Evolutionary conservation across 257 asterid species (phyloP).

Genomic region (Thymus quinquecostatus): DNA sequence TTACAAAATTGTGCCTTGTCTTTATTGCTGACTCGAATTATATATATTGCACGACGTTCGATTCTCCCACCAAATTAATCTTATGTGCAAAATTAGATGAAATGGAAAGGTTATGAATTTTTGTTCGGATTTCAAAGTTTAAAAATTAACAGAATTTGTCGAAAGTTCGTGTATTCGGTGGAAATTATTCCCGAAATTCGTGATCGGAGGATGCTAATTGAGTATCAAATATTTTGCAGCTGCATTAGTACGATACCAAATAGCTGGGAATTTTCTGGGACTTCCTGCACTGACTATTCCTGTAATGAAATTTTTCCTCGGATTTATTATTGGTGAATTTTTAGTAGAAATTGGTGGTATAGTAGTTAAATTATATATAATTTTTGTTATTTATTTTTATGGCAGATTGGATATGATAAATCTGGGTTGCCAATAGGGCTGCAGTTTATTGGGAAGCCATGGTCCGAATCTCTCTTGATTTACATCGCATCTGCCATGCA

Average conservation of each 20-base stretch:
- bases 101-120: too few species aligned
- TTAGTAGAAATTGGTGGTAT: too few species aligned
- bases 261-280: conserved; percentile 92
- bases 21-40: too few species aligned
- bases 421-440: conserved; percentile 85
- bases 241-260: conserved; percentile 81
- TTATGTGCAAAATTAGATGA: too few species aligned
- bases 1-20: too few species aligned
- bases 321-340: neutral
- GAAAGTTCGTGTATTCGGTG: too few species aligned
- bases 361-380: neutral
- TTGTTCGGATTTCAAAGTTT: too few species aligned
- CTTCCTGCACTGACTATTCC: conserved; percentile 90
- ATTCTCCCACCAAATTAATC: too few species aligned
- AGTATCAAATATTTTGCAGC: conserved; percentile 47
- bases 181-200: too few species aligned
- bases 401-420: conserved; percentile 79
- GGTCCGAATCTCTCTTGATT: conserved; percentile 82
- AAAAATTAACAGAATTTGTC: too few species aligned
- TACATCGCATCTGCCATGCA: conserved; percentile 78
- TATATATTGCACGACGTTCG: too few species aligned
- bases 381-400: neutral
- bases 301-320: conserved; percentile 40
- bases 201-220: neutral
- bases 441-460: conserved; percentile 90